phyloP scores from a whole-genome alignment of 176 grass and related monocot species.

The Melocanna baccifera region DNA sequence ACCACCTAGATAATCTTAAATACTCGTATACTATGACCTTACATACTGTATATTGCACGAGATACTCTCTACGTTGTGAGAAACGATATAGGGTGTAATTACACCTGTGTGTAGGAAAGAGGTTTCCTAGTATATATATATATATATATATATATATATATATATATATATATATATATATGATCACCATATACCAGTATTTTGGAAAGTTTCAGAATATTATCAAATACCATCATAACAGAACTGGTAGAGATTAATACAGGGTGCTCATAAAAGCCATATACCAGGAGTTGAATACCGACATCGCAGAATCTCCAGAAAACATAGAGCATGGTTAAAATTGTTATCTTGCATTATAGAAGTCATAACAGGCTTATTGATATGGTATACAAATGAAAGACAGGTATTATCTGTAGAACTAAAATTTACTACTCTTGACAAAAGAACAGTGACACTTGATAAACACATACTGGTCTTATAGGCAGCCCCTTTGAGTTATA shows the following conservation, averaged over 20 bases:
- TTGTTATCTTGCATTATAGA: background rate
- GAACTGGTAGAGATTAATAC: background rate
- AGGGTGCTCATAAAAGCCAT: background rate
- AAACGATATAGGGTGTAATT: no score
- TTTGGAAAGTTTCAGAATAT: background rate
- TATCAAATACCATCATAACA: background rate
- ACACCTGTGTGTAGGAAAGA: no score
- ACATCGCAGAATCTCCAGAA: constrained; percentile 7
- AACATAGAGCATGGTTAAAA: constrained; percentile 4
- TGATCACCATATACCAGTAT: background rate
- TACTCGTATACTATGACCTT: no score
- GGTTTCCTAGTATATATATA: no score
- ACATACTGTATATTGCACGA: no score
- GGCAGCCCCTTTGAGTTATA: constrained; percentile 87
- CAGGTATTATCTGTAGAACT: background rate
- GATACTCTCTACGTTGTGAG: no score
- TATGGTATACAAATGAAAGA: constrained; percentile 13
- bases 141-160: no score
- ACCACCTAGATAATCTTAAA: no score
- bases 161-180: no score
- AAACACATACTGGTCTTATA: constrained; percentile 59
- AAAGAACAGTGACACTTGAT: constrained; percentile 24
- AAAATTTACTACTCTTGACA: constrained; percentile 18
- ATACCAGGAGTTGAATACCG: constrained; percentile 1
- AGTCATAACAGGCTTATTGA: background rate